Evolutionary conservation across 2,329 filamentous ascomycete genomes (phyloP), one percentile per base, ranked within the genome.

Genomic region (Ceratocystis albifundus): DNA sequence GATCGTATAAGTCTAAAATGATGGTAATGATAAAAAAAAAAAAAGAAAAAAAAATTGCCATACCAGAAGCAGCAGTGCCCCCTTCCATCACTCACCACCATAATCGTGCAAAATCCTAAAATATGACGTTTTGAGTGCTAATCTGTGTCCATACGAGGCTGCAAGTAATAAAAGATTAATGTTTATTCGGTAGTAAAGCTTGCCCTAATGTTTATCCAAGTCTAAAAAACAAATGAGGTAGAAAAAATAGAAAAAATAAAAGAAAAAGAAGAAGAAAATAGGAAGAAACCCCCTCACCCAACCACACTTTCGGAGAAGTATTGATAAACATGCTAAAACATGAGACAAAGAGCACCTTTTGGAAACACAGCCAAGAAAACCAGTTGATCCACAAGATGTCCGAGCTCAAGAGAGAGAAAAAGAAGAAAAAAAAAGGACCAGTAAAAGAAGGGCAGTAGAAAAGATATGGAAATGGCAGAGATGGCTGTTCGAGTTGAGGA

Each of bases 161-260:
- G 12, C 32, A 59, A n/a, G 28, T 59, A 36, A 32, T 59, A 59
- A 32, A 30, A 59, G 28, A 59, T 59, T 59, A 59, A 20, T 59
- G 53, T 59, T 32, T 59, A 59, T 59, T 59, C 6, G 28, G 17
- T 59, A 59, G 53, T 59, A 59, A 57, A 59, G 53, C 53, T 59
- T 59, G 28, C 53, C 53, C 53, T 59, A 59, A 59, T 32, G 53
- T 59, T 59, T 59, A 59, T 59, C 53, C 53, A 59, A 59, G 53
- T 59, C 53, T 59, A 59, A 59, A 59, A 12, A 59, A 59, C 17
- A 25, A 62, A 62, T n/a, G 15, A 45, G 25, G 22, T 10, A 62
- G 46, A 46, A 46, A 8, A 17, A 62, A 4, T 25, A 44, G 15
- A 41, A 45, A 46, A 25, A 12, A 62, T 30, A 62, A 62, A 28